Conservation (phyloP, 352 stramenopile species). For the Pythium rhizo-oryzae region DNA sequence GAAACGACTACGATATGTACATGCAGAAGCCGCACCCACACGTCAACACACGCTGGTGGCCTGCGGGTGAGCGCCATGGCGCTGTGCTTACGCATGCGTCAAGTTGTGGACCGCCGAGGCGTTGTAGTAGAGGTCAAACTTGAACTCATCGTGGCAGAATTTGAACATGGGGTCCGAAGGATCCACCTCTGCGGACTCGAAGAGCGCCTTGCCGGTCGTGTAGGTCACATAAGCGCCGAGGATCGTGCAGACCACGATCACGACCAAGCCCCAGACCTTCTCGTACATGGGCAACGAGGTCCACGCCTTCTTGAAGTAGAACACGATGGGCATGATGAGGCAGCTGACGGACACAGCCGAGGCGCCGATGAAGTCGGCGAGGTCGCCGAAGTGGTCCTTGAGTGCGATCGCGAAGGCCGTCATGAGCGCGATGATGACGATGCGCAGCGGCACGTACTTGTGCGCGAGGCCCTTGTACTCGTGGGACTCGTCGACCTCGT, state of each 20-base stretch:
- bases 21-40: too few species aligned
- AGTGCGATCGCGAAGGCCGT: constrained; percentile 35
- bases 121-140: constrained; percentile 34
- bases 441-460: constrained; percentile 56
- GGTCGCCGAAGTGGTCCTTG: constrained; percentile 64
- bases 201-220: constrained; percentile 20
- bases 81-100: neutral
- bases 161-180: constrained; percentile 20
- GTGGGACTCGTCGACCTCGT: constrained; percentile 36
- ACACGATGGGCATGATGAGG: constrained; percentile 69
- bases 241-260: constrained; percentile 13
- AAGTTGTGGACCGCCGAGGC: constrained; percentile 9
- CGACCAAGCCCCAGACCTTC: neutral
- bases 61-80: too few species aligned
- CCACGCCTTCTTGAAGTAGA: constrained; percentile 75
- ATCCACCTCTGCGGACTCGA: constrained; percentile 6
- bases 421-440: constrained; percentile 56
- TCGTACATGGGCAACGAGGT: constrained; percentile 28
- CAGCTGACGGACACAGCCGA: constrained; percentile 57
- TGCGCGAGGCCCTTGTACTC: constrained; percentile 52
- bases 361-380: constrained; percentile 68
- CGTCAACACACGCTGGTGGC: too few species aligned
- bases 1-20: too few species aligned
- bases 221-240: constrained; percentile 19
- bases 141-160: constrained; percentile 30